Percentiles rank a stretch among this genome's conserved stretches.
Conservation (phyloP, 2,329 filamentous ascomycete species). For the Sphaerulina vaccinii region DNA sequence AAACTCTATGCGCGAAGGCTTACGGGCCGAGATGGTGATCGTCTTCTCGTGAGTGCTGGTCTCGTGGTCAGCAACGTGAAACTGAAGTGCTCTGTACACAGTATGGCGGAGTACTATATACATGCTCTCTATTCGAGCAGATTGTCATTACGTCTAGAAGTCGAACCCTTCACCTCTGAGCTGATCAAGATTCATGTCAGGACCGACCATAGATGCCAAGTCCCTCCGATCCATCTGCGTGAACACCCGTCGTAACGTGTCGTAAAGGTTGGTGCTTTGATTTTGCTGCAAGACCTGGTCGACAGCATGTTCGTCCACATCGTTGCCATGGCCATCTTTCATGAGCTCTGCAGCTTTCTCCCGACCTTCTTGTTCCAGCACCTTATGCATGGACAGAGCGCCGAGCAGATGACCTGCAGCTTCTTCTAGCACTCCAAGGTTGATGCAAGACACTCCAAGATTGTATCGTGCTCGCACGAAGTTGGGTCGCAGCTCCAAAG, state of each 20-base stretch:
- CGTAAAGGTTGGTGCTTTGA: slow-evolving; percentile 93
- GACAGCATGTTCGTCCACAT: slow-evolving; percentile 67
- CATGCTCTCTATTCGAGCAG: not conserved
- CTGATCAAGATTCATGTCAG: slow-evolving; percentile 84
- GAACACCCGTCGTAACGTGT: slow-evolving; percentile 92
- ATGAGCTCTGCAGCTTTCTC: slow-evolving; percentile 82
- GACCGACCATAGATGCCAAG: slow-evolving; percentile 80
- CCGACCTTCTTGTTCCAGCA: slow-evolving; percentile 80
- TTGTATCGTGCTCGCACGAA: slow-evolving; percentile 98
- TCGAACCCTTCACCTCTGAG: slow-evolving; percentile 85
- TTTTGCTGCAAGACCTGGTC: slow-evolving; percentile 92
- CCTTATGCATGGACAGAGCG: slow-evolving; percentile 91
- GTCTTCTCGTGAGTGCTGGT: too few relatives aligned
- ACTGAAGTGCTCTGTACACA: not conserved
- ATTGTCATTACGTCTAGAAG: slow-evolving; percentile 52
- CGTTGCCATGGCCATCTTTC: slow-evolving; percentile 52
- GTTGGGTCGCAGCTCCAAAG: slow-evolving; percentile 84
- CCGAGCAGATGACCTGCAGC: slow-evolving; percentile 90
- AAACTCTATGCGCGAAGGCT: too few relatives aligned
- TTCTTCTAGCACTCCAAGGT: slow-evolving; percentile 91
- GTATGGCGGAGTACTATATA: not conserved
- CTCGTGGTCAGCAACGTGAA: too few relatives aligned
- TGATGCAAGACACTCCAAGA: slow-evolving; percentile 93
- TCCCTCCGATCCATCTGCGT: slow-evolving; percentile 91
- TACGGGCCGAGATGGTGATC: not conserved